phyloP scores from a whole-genome alignment of 495 filamentous ascomycete genomes.

The Gamarada debralockiae region DNA sequence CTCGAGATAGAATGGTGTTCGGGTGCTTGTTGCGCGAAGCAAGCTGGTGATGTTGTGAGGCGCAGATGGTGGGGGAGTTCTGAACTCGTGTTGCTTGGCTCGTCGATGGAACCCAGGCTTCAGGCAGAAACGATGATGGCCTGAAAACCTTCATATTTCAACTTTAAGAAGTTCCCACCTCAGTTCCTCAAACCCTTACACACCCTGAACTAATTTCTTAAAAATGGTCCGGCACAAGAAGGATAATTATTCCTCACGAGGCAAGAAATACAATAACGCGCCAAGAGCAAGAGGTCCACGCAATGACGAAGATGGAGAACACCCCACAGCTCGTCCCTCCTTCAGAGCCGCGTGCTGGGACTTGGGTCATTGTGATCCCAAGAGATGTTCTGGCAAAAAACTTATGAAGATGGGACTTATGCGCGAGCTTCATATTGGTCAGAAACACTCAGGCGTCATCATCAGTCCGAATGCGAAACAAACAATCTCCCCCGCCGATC shows the following conservation, averaged over 20 bases:
- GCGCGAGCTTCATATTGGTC: conserved; percentile 87
- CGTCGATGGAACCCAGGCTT: too few relatives aligned
- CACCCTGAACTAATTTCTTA: background rate
- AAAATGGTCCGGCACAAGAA: conserved; percentile 93
- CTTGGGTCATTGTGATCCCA: conserved; percentile 93
- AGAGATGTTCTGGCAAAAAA: conserved; percentile 92
- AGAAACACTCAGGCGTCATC: conserved; percentile 85
- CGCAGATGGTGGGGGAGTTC: conserved; percentile 21
- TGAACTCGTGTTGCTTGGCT: conserved; percentile 2
- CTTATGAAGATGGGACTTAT: conserved; percentile 89
- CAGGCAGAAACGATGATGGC: too few relatives aligned
- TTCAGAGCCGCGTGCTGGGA: conserved; percentile 98
- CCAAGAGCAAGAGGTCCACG: conserved; percentile 43
- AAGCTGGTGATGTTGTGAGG: conserved; percentile 11
- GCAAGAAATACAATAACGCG: conserved; percentile 52
- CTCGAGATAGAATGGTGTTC: background rate
- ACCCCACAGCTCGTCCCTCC: conserved; percentile 46
- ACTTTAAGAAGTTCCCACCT: too few relatives aligned
- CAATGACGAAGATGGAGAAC: conserved; percentile 29
- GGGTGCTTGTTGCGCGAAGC: conserved; percentile 9
- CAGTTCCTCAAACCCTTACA: background rate
- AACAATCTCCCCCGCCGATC: conserved; percentile 76
- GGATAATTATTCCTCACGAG: conserved; percentile 67
- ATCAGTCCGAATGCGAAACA: conserved; percentile 91
- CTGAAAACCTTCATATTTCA: too few relatives aligned